Percentiles rank a stretch among this genome's conserved stretches.
Conservation (phyloP, 768 basidiomycete genomes). For the Tricholomella constricta region DNA sequence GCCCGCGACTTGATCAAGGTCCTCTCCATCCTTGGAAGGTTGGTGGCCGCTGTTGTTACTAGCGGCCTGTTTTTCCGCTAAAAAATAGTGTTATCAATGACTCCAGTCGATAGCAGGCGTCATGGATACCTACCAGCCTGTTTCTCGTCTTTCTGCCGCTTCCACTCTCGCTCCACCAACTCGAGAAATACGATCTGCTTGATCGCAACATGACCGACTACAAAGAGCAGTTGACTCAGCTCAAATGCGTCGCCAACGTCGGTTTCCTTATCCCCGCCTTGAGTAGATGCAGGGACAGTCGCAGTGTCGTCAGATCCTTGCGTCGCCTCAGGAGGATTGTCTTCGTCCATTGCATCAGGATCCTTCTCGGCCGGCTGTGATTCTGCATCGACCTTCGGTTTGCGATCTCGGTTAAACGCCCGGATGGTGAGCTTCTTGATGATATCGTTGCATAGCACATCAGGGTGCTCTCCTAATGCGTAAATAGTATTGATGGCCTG, state of each 20-base stretch:
- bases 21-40: slow-evolving; percentile 68
- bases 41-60: slow-evolving; percentile 33
- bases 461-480: slow-evolving; percentile 91
- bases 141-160: slow-evolving; percentile 91
- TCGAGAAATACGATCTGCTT: slow-evolving; percentile 98
- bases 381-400: slow-evolving; percentile 19
- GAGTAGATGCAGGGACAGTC: slow-evolving; percentile 28
- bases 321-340: slow-evolving; percentile 39
- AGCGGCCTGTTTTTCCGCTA: slow-evolving; percentile 63
- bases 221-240: slow-evolving; percentile 91
- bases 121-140: slow-evolving; percentile 58
- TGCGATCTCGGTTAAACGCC: slow-evolving; percentile 56
- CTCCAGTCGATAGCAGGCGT: background rate
- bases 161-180: slow-evolving; percentile 94
- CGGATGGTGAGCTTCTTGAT: slow-evolving; percentile 79
- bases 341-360: slow-evolving; percentile 59
- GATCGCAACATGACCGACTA: slow-evolving; percentile 95
- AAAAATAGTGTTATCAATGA: background rate
- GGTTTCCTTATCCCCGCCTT: slow-evolving; percentile 32
- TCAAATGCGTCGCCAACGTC: slow-evolving; percentile 83
- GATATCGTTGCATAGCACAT: slow-evolving; percentile 74
- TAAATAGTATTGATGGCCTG: slow-evolving; percentile 97
- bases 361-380: slow-evolving; percentile 34
- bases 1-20: slow-evolving; percentile 95
- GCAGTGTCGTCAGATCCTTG: slow-evolving; percentile 30